Conservation (phyloP, 352 stramenopile species). For the Phytophthora meadii region DNA sequence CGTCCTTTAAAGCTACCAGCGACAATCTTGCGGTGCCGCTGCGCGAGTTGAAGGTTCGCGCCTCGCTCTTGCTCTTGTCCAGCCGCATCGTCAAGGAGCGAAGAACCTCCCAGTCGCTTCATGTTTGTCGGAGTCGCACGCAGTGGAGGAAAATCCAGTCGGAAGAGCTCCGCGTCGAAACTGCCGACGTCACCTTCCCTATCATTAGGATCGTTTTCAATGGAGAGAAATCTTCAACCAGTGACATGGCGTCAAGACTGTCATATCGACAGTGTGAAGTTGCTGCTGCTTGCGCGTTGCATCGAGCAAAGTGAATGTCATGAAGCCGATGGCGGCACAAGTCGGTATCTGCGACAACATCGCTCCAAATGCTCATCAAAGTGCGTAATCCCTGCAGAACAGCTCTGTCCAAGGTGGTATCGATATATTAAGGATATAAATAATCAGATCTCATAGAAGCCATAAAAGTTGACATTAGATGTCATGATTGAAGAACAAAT, state of each 20-base stretch:
- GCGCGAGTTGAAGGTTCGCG: constrained; percentile 70
- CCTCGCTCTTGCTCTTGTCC: constrained; percentile 50
- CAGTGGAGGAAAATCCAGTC: constrained; percentile 25
- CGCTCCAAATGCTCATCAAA: constrained; percentile 11
- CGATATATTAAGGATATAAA: background rate
- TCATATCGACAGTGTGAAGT: constrained; percentile 1
- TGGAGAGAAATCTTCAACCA: constrained; percentile 15
- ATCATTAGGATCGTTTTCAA: constrained; percentile 12
- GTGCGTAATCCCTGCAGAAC: constrained; percentile 22
- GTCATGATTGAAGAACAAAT: background rate
- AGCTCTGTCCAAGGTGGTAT: background rate
- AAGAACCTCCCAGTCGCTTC: constrained; percentile 25
- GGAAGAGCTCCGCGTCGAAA: constrained; percentile 11
- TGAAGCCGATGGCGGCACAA: background rate
- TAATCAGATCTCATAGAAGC: no score
- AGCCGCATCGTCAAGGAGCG: constrained; percentile 6
- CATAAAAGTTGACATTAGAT: no score
- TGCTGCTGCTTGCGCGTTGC: constrained; percentile 2
- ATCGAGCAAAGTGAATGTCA: constrained; percentile 14
- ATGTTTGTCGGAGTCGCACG: constrained; percentile 25
- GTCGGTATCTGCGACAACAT: constrained; percentile 12
- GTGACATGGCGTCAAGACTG: constrained; percentile 15
- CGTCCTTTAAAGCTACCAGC: constrained; percentile 57
- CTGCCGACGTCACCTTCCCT: background rate
- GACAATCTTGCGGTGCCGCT: constrained; percentile 67